These are phyloP conservation scores for Colletotrichum graminicola DNA, from an alignment of 2,329 filamentous ascomycete genomes.

Conservation along the genomic window DNA sequence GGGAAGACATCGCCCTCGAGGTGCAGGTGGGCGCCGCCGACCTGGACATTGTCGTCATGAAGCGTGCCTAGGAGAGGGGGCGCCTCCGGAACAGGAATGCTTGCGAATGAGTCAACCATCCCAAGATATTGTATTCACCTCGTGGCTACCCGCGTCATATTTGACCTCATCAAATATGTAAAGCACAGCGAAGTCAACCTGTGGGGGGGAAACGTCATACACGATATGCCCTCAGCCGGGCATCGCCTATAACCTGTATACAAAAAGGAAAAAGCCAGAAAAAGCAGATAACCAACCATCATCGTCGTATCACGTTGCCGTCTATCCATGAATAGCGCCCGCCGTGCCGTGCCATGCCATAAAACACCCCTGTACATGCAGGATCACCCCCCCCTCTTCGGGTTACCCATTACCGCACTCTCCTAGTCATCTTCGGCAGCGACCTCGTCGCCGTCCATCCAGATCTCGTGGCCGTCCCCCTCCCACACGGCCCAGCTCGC, in stretches of 20 bases:
- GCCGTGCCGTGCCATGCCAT: neutral
- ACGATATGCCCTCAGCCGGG: neutral
- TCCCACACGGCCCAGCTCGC: constrained; percentile 69
- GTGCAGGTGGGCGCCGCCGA: neutral
- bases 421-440: constrained; percentile 39
- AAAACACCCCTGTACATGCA: neutral
- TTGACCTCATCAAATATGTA: no score
- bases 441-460: constrained; percentile 72
- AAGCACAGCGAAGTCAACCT: no score
- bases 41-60: no score
- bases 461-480: constrained; percentile 74
- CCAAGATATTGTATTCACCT: no score
- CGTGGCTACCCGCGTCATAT: no score
- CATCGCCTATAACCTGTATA: neutral
- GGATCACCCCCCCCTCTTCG: neutral
- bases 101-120: no score
- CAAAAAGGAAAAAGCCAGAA: neutral
- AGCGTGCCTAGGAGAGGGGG: no score
- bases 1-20: neutral
- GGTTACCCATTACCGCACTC: neutral
- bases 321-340: neutral
- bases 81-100: no score
- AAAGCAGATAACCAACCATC: neutral
- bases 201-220: neutral
- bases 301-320: neutral